A percentile compares a stretch with the other conserved stretches of the same genome.
These are phyloP conservation scores for Coemansia sp. DNA, from an alignment of 192 early-diverging fungal species.

Conservation along the genomic window DNA sequence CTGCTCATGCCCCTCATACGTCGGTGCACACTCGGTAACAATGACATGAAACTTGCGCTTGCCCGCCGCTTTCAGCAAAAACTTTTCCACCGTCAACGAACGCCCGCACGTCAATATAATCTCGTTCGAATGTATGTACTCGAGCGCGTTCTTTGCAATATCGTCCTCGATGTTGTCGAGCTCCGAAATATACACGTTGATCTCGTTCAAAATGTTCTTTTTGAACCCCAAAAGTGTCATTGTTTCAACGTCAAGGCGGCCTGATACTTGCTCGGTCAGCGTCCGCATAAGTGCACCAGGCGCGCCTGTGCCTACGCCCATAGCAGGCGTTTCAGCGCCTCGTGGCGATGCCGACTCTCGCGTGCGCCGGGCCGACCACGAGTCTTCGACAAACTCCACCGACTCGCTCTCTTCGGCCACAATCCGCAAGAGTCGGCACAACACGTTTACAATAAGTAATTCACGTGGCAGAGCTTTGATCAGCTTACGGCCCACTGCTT, in stretches of 20 bases:
- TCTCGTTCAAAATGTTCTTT: conserved; percentile 71
- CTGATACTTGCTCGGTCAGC: conserved; percentile 51
- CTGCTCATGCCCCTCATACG: conserved; percentile 84
- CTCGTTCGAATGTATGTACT: conserved; percentile 94
- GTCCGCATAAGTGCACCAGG: neutral
- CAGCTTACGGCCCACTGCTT: conserved; percentile 65
- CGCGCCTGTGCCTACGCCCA: conserved; percentile 21
- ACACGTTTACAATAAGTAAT: conserved; percentile 81
- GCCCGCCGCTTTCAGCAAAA: conserved; percentile 80
- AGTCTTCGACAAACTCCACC: conserved; percentile 20
- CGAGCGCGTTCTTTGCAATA: conserved; percentile 80
- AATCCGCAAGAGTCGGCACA: conserved; percentile 77
- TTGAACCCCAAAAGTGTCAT: conserved; percentile 58
- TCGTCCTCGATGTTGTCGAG: conserved; percentile 71
- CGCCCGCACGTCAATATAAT: conserved; percentile 91
- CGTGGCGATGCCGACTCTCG: conserved; percentile 18
- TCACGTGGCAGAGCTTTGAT: conserved; percentile 80
- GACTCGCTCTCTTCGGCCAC: conserved; percentile 63
- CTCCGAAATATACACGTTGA: conserved; percentile 88
- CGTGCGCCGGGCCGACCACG: conserved; percentile 2
- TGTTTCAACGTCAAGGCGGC: conserved; percentile 31
- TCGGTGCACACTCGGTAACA: conserved; percentile 88
- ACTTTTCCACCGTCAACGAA: conserved; percentile 81
- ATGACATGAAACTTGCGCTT: conserved; percentile 92
- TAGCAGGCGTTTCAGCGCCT: conserved; percentile 31